phyloP scores from a whole-genome alignment of 169 alveolate genomes.

The Amoebophrya sp. region DNA sequence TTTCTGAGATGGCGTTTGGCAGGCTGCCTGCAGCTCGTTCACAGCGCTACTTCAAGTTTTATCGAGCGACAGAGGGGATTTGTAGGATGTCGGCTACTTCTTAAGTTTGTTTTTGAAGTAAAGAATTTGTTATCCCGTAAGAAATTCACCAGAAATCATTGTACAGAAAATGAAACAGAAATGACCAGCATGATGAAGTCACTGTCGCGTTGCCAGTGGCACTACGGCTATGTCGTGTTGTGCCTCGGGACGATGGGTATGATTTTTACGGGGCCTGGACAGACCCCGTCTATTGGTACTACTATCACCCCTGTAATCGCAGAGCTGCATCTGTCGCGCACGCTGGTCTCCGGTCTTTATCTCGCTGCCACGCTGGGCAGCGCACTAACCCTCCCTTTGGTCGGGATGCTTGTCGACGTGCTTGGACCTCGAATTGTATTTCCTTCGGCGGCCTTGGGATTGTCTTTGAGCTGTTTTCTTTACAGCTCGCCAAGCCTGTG shows the following conservation, averaged over 20 bases:
- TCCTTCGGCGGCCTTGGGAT: neutral
- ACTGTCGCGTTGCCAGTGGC: too few relatives aligned
- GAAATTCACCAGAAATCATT: too few relatives aligned
- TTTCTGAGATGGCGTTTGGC: too few relatives aligned
- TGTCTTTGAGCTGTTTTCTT: neutral
- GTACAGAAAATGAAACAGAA: too few relatives aligned
- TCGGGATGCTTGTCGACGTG: neutral
- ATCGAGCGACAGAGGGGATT: too few relatives aligned
- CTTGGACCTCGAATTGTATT: neutral
- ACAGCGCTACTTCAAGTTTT: too few relatives aligned
- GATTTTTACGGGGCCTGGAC: neutral
- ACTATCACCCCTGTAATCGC: neutral
- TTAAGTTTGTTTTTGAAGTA: too few relatives aligned
- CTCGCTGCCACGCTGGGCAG: neutral
- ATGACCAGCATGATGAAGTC: too few relatives aligned
- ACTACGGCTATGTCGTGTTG: neutral
- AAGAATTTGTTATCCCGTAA: too few relatives aligned
- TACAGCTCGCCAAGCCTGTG: neutral
- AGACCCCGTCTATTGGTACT: neutral
- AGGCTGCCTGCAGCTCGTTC: too few relatives aligned
- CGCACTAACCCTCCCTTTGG: neutral
- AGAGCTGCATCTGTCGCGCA: neutral
- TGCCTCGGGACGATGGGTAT: neutral
- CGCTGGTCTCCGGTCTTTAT: neutral
- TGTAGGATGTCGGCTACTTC: too few relatives aligned